phyloP scores from a whole-genome alignment of 768 basidiomycete genomes.

The Pulveroboletus sp. region DNA sequence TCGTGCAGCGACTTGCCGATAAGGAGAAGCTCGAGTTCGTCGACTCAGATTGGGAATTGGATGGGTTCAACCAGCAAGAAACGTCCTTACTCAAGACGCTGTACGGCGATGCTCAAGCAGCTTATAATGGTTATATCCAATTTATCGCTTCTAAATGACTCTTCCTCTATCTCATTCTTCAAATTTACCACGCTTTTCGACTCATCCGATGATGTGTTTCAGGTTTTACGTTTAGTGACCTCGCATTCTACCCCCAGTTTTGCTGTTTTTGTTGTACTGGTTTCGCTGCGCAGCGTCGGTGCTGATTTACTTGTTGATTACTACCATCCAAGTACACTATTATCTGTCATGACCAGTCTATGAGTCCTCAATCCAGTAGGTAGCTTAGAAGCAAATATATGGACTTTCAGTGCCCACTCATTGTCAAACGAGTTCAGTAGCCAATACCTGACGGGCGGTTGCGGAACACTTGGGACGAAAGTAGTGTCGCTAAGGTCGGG shows the following conservation, averaged over 20 bases:
- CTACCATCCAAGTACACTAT: neutral
- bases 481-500: too few relatives aligned
- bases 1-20: constrained; percentile 13
- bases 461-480: too few relatives aligned
- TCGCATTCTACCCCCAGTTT: neutral
- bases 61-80: constrained; percentile 13
- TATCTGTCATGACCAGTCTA: too few relatives aligned
- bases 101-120: constrained; percentile 20
- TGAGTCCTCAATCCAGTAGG: neutral
- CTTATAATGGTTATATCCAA: constrained; percentile 23
- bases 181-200: neutral
- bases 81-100: constrained; percentile 20
- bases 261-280: neutral
- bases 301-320: neutral
- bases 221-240: neutral
- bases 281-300: neutral
- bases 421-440: too few relatives aligned
- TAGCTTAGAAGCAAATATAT: too few relatives aligned
- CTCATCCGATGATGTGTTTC: neutral
- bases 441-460: too few relatives aligned
- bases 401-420: too few relatives aligned
- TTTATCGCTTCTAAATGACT: constrained; percentile 8
- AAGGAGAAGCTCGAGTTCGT: constrained; percentile 23
- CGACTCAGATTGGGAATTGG: constrained; percentile 20
- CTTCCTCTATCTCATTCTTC: neutral